Evolutionary conservation across 129 eudicot species (phyloP).

Genomic region (Chrysanthemum lavandulifolium): DNA sequence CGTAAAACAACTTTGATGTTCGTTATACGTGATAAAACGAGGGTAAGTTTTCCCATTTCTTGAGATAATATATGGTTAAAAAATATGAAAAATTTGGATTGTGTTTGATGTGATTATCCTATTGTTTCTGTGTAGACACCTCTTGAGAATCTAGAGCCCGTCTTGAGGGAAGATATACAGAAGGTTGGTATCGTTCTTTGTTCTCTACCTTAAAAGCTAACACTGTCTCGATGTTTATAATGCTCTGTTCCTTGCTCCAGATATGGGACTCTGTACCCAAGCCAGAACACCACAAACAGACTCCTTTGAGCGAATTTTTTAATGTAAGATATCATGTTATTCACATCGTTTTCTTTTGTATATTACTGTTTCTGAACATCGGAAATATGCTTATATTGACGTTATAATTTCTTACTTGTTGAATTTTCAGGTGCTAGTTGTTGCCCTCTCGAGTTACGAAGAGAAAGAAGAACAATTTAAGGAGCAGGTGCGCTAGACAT

Average conservation of each 20-base stretch:
- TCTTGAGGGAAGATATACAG: constrained; percentile 89
- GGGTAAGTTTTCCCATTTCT: constrained; percentile 50
- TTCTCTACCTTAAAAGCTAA: neutral
- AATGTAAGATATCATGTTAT: constrained; percentile 60
- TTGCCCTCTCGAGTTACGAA: constrained; percentile 92
- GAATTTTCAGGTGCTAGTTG: constrained; percentile 73
- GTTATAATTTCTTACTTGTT: constrained; percentile 18
- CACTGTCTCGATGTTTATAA: neutral
- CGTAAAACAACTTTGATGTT: constrained; percentile 97
- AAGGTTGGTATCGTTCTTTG: constrained; percentile 44
- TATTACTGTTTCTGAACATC: neutral
- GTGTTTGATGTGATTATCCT: constrained; percentile 19
- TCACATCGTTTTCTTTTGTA: constrained; percentile 9
- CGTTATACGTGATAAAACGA: constrained; percentile 96
- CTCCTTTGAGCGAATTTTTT: constrained; percentile 94
- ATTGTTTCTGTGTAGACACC: constrained; percentile 72
- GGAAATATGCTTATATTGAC: neutral
- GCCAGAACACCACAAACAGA: constrained; percentile 94
- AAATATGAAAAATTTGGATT: constrained; percentile 7
- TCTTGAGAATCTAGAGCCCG: constrained; percentile 86
- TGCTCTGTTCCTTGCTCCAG: constrained; percentile 34
- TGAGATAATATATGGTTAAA: neutral
- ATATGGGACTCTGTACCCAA: constrained; percentile 99
- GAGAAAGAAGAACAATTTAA: constrained; percentile 97
- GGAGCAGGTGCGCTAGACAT: constrained; percentile 67